Conservation (phyloP, 1,284 basidiomycete species). For the Afroboletus lepidellus region DNA sequence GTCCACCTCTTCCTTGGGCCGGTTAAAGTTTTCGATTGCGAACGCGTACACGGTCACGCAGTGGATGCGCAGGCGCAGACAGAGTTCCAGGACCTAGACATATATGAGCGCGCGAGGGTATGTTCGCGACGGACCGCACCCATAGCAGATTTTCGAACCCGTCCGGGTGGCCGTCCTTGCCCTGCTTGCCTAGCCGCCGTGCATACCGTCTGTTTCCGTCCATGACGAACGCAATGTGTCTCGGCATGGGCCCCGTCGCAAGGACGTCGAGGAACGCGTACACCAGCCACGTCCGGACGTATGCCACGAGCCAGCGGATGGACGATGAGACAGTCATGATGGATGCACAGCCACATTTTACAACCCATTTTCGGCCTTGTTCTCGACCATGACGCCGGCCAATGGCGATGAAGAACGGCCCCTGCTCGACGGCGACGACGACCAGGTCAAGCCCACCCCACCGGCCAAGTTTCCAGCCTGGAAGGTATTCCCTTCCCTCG, state of each 20-base stretch:
- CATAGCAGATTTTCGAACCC: conserved; percentile 83
- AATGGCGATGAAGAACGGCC: conserved; percentile 25
- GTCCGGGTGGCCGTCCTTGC: conserved; percentile 79
- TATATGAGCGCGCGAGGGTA: background rate
- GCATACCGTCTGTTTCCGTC: conserved; percentile 97
- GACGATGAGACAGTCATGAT: background rate
- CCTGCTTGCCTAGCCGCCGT: conserved; percentile 59
- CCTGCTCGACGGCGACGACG: conserved; percentile 15
- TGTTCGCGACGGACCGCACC: conserved; percentile 45
- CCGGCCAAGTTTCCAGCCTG: background rate
- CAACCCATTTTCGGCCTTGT: background rate
- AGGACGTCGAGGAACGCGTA: conserved; percentile 59
- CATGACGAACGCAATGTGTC: conserved; percentile 96
- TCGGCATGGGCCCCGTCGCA: conserved; percentile 81
- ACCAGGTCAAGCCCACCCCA: background rate
- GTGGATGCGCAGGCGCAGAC: conserved; percentile 70
- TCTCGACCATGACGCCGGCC: conserved; percentile 8
- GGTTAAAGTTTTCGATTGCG: conserved; percentile 95
- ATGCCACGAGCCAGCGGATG: conserved; percentile 10
- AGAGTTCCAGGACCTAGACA: conserved; percentile 76
- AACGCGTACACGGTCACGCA: conserved; percentile 96
- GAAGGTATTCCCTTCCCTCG: conserved; percentile 19
- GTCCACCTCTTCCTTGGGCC: conserved; percentile 84
- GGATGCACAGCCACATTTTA: conserved; percentile 5
- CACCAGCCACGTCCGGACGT: conserved; percentile 25